phyloP scores from a whole-genome alignment of 768 basidiomycete species.

The Saitozyma sp. region DNA sequence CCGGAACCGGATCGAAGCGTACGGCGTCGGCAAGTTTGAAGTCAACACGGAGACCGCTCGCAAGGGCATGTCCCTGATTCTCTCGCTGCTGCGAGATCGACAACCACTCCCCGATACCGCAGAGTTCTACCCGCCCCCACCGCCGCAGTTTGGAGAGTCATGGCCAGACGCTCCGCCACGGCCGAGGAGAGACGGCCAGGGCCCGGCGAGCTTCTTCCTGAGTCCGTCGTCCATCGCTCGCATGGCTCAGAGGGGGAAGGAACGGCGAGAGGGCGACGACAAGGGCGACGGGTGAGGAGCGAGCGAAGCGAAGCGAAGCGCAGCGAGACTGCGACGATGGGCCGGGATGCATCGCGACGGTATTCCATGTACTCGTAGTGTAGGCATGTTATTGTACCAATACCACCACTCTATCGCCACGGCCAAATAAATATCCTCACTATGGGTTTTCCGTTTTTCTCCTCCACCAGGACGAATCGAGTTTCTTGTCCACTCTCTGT shows the following conservation, averaged over 20 bases:
- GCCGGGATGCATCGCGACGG: neutral
- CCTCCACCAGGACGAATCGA: too few relatives aligned
- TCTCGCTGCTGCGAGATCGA: conserved; percentile 75
- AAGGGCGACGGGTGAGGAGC: neutral
- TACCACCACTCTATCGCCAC: neutral
- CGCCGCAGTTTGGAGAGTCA: conserved; percentile 27
- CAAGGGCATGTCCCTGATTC: conserved; percentile 74
- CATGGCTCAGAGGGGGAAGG: neutral
- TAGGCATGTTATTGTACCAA: neutral
- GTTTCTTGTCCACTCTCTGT: too few relatives aligned
- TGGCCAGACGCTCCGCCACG: conserved; percentile 13
- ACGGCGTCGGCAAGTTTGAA: conserved; percentile 80
- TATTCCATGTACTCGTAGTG: neutral
- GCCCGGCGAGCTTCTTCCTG: neutral
- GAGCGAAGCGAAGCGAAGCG: neutral
- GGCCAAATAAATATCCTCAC: too few relatives aligned
- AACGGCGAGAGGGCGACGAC: neutral
- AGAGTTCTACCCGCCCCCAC: conserved; percentile 42
- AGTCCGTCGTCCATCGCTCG: neutral
- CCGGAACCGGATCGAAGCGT: conserved; percentile 67
- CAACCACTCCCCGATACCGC: conserved; percentile 59
- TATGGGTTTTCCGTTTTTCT: too few relatives aligned
- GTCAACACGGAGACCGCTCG: conserved; percentile 70
- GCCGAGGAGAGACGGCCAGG: neutral
- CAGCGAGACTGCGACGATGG: neutral